Evolutionary conservation across 1,284 basidiomycete genomes (phyloP).

Genomic region (Ustilago loliicola): DNA sequence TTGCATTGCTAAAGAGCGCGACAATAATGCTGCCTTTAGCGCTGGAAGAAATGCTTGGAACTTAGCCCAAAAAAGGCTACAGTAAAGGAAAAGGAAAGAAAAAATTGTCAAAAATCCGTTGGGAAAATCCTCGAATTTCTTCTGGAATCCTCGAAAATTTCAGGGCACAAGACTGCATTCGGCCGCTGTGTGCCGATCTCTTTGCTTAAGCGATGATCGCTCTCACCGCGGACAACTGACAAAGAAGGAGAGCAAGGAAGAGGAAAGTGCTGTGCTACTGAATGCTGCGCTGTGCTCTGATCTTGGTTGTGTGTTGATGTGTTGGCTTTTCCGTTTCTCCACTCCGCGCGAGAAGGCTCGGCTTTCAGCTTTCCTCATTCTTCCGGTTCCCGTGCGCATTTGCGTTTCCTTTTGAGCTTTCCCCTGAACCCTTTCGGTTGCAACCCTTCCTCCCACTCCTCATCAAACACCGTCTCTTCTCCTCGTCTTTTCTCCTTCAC

Average conservation of each 20-base stretch:
- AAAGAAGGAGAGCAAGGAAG: neutral
- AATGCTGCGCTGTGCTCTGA: neutral
- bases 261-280: neutral
- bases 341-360: constrained; percentile 3
- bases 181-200: constrained; percentile 4
- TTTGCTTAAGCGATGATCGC: constrained; percentile 1
- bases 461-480: neutral
- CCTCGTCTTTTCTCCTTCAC: neutral
- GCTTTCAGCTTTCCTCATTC: constrained; percentile 28
- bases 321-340: constrained; percentile 7
- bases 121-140: constrained; percentile 7
- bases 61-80: neutral
- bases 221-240: constrained; percentile 3
- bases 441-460: constrained; percentile 7
- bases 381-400: constrained; percentile 34
- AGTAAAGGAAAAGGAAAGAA: neutral
- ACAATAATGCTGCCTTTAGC: neutral
- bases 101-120: neutral
- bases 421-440: constrained; percentile 25
- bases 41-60: too few species aligned
- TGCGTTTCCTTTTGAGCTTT: neutral
- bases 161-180: neutral
- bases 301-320: constrained; percentile 5
- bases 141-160: constrained; percentile 11
- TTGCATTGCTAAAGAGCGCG: neutral